phyloP scores from a whole-genome alignment of 2,329 filamentous ascomycete genomes.

The Ascochyta clinopodiicola region DNA sequence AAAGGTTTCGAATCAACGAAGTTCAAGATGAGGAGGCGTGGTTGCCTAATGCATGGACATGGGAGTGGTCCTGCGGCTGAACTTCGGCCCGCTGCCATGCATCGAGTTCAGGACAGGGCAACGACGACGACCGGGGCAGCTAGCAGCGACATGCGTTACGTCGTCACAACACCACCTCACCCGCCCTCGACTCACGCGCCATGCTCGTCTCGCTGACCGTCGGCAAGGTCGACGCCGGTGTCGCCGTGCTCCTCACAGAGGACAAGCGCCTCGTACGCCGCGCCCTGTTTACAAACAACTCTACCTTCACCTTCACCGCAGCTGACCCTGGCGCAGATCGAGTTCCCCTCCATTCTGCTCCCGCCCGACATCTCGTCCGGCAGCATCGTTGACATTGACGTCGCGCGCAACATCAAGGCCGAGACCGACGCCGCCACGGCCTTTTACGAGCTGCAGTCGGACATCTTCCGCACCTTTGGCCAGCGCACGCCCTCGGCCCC shows the following conservation, averaged over 20 bases:
- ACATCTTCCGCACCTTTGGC: constrained; percentile 87
- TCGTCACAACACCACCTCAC: constrained; percentile 12
- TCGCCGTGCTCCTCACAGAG: constrained; percentile 93
- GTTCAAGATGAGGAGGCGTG: no score
- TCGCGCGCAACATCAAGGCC: constrained; percentile 81
- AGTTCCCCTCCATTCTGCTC: constrained; percentile 96
- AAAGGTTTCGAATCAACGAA: background rate
- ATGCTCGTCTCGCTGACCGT: constrained; percentile 99
- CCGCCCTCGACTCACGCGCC: constrained; percentile 32
- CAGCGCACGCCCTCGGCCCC: constrained; percentile 77
- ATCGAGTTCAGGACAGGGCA: no score
- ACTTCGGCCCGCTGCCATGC: no score
- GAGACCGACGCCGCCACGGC: constrained; percentile 76
- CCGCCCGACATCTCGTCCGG: constrained; percentile 94
- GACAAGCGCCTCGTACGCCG: constrained; percentile 88
- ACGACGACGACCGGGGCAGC: no score
- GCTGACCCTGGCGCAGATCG: constrained; percentile 70
- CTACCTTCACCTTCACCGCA: constrained; percentile 23
- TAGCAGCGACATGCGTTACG: constrained; percentile 8
- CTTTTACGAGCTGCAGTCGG: constrained; percentile 86
- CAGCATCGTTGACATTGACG: constrained; percentile 97
- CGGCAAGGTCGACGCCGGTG: constrained; percentile 98
- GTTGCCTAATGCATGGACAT: no score
- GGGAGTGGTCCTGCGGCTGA: no score
- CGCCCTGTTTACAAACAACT: constrained; percentile 7